Evolutionary conservation across 2,329 filamentous ascomycete genomes (phyloP).

Genomic region (Cladosporium sp.): DNA sequence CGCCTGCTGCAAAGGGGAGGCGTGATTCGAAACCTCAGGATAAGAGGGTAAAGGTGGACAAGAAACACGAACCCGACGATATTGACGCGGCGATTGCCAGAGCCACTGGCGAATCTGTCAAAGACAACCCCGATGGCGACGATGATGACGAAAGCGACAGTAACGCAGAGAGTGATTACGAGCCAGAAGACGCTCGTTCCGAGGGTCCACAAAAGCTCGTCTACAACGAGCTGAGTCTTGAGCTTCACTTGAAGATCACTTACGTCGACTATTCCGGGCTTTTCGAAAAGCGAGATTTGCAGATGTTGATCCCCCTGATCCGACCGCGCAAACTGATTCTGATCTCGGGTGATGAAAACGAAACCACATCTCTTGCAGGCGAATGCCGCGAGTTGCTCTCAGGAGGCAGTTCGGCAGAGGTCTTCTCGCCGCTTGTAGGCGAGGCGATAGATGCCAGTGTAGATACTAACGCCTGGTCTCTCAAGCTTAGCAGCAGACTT

Average conservation of each 20-base stretch:
- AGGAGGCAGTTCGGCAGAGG: slow-evolving; percentile 36
- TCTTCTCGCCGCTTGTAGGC: slow-evolving; percentile 78
- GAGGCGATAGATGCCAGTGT: slow-evolving; percentile 80
- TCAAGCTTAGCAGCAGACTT: slow-evolving; percentile 79
- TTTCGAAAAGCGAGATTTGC: slow-evolving; percentile 87
- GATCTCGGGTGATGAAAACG: slow-evolving; percentile 72
- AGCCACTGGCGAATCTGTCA: slow-evolving; percentile 33
- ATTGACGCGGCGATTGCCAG: slow-evolving; percentile 31
- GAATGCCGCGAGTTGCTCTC: slow-evolving; percentile 68
- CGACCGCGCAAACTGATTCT: slow-evolving; percentile 91
- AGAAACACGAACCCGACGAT: slow-evolving; percentile 29
- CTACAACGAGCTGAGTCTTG: slow-evolving; percentile 58
- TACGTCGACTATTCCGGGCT: slow-evolving; percentile 89
- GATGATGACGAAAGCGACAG: slow-evolving; percentile 21
- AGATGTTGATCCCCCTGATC: slow-evolving; percentile 92
- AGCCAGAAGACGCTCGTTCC: slow-evolving; percentile 45
- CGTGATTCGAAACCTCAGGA: slow-evolving; percentile 30
- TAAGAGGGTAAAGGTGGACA: slow-evolving; percentile 58
- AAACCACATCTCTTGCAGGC: slow-evolving; percentile 71
- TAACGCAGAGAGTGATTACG: slow-evolving; percentile 41
- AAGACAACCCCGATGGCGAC: not conserved
- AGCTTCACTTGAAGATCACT: slow-evolving; percentile 69
- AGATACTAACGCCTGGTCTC: slow-evolving; percentile 94
- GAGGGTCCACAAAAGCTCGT: slow-evolving; percentile 72
- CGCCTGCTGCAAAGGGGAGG: slow-evolving; percentile 23